A percentile compares a stretch with the other conserved stretches of the same genome.
phyloP scores from a whole-genome alignment of 1,284 basidiomycete species.

The Heterobasidion parviporum region DNA sequence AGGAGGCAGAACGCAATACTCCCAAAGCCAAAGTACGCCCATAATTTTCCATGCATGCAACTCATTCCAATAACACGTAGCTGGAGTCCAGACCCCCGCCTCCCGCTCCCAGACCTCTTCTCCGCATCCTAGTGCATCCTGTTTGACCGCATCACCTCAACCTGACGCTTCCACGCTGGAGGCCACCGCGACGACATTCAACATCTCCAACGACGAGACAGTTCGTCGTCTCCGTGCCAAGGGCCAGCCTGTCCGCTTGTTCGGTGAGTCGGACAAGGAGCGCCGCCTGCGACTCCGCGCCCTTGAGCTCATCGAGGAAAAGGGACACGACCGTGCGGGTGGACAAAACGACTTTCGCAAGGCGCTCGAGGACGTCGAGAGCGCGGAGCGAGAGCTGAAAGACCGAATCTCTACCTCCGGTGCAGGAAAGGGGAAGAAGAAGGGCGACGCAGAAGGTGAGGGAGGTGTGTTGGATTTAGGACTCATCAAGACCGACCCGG shows the following conservation, averaged over 20 bases:
- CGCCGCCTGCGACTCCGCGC: constrained; percentile 84
- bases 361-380: constrained; percentile 88
- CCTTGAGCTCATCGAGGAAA: constrained; percentile 89
- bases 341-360: constrained; percentile 94
- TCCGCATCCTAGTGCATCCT: constrained; percentile 37
- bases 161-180: background rate
- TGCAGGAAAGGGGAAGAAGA: constrained; percentile 52
- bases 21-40: background rate
- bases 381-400: constrained; percentile 65
- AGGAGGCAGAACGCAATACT: constrained; percentile 18
- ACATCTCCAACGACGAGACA: constrained; percentile 91
- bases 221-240: constrained; percentile 82
- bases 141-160: constrained; percentile 6
- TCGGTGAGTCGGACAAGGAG: constrained; percentile 94
- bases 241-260: constrained; percentile 91
- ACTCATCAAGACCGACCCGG: constrained; percentile 87
- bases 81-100: constrained; percentile 11
- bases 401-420: constrained; percentile 34
- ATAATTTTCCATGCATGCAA: background rate
- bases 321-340: constrained; percentile 65
- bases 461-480: constrained; percentile 66
- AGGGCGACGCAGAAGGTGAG: constrained; percentile 40
- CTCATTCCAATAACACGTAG: constrained; percentile 15
- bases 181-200: constrained; percentile 40
- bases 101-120: constrained; percentile 18